Base-by-base conservation (phyloP, 306 rosid species). In the Dryas alaskensis region DNA sequence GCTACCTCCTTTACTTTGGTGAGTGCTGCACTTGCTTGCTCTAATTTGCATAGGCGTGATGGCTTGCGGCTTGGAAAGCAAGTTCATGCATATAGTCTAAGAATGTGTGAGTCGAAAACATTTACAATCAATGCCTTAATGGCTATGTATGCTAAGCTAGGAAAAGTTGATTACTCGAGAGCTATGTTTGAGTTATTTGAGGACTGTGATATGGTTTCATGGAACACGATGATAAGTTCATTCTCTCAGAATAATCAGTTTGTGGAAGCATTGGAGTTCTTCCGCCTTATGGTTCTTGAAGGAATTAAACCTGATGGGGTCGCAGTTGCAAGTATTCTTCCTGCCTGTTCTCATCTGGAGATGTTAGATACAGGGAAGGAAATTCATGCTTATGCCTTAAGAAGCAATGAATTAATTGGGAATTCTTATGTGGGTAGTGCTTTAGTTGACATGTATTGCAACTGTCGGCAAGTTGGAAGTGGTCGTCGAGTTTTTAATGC, bases 391-490 rank as follows among this genome's bases (percentile, higher is more conserved):
- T 88, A 86, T 85, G 90, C 84, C 8, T 60, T 89, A 75, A 83
- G 80, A 76, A 85, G 76, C 22, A 74, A 52, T 13, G 83, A 78
- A 72, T 81, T 89, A 76, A 65, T 80, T 53, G 87, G 75, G 63
- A 92, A 92, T 73, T 85, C 90, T 10, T 89, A 84, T 74, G 90
- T 89, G 80, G 89, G 89, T 2, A 86, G 89, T 73, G 97, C 96
- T 65, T 84, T 92, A 78, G 87, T 86, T 83, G 96, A 92, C 84
- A 89, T 92, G 97, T 92, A 92, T 73, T 88, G 96, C 74, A 92
- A 92, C 69, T 92, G 93, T 77, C 80, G 68, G 74, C 76, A 72
- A 74, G 82, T 86, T 58, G 79, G 73, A 42, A 85, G 73, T 70
- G 97, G 93, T 78, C 75, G 87, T 13, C 65, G 54, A 58, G 89